phyloP scores from a whole-genome alignment of 2,329 filamentous ascomycete species.

The Xylogone sp. region DNA sequence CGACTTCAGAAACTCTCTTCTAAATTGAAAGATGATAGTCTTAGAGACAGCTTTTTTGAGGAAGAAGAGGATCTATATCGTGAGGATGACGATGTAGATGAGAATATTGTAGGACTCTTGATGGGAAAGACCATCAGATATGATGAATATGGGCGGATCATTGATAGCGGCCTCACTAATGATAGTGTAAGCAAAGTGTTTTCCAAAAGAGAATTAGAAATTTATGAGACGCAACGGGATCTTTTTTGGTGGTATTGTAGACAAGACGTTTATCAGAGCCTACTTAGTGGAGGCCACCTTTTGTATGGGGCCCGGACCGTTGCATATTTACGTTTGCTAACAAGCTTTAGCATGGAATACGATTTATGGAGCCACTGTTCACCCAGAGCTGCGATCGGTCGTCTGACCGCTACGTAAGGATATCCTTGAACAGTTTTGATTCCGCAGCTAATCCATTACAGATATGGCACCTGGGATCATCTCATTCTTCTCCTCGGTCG shows the following conservation, averaged over 20 bases:
- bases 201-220: conserved; percentile 61
- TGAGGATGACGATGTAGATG: conserved; percentile 44
- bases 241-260: conserved; percentile 96
- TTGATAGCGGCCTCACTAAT: conserved; percentile 16
- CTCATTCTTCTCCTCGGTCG: conserved; percentile 78
- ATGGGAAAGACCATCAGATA: conserved; percentile 55
- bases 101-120: conserved; percentile 52
- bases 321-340: conserved; percentile 3
- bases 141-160: conserved; percentile 50
- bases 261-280: conserved; percentile 88
- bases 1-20: conserved; percentile 18
- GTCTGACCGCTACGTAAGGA: conserved; percentile 65
- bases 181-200: conserved; percentile 11
- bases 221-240: conserved; percentile 78
- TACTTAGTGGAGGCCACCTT: conserved; percentile 78
- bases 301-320: conserved; percentile 63
- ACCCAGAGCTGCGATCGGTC: conserved; percentile 76
- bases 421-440: no score
- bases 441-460: conserved; percentile 27
- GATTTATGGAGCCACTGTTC: conserved; percentile 81
- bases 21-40: conserved; percentile 16
- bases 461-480: conserved; percentile 88
- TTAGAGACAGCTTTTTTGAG: conserved; percentile 2
- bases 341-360: conserved; percentile 54
- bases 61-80: conserved; percentile 11